Evolutionary conservation across 1,139 yeast species (phyloP).

Genomic region (Geotrichum fermentans): DNA sequence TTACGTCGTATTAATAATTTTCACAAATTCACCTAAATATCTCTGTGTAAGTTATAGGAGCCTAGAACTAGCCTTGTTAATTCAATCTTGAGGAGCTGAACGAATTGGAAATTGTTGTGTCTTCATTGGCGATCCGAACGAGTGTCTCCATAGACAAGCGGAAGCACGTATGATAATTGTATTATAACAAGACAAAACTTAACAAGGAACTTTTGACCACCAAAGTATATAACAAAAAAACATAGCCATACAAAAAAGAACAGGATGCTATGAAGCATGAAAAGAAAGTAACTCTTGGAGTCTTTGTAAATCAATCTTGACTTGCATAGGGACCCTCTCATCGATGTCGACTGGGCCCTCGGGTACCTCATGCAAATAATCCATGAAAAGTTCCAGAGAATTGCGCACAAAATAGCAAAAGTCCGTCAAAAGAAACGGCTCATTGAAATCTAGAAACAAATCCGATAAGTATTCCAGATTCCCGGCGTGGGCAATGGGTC

Average conservation of each 20-base stretch:
- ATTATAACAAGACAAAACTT: not conserved
- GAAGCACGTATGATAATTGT: no score
- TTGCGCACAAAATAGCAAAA: constrained; percentile 3
- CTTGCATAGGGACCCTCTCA: no score
- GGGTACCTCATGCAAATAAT: no score
- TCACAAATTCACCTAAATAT: no score
- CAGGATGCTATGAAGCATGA: not conserved
- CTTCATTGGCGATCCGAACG: no score
- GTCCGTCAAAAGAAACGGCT: not conserved
- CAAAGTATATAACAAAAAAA: not conserved
- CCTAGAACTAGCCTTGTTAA: no score
- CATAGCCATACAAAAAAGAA: not conserved
- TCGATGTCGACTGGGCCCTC: no score
- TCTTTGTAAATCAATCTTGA: not conserved
- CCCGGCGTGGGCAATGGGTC: not conserved
- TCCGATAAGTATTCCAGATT: constrained; percentile 3
- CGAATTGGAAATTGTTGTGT: no score
- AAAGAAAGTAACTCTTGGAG: not conserved
- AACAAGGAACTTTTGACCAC: not conserved
- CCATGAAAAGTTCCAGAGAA: no score
- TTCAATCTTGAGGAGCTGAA: not conserved
- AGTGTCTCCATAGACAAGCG: no score
- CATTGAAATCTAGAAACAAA: constrained; percentile 2
- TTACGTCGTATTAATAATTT: no score
- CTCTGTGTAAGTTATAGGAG: no score